Evolutionary conservation across 352 stramenopile species (phyloP), one percentile per base, ranked within the genome.

Genomic region (Phytophthora kernoviae): DNA sequence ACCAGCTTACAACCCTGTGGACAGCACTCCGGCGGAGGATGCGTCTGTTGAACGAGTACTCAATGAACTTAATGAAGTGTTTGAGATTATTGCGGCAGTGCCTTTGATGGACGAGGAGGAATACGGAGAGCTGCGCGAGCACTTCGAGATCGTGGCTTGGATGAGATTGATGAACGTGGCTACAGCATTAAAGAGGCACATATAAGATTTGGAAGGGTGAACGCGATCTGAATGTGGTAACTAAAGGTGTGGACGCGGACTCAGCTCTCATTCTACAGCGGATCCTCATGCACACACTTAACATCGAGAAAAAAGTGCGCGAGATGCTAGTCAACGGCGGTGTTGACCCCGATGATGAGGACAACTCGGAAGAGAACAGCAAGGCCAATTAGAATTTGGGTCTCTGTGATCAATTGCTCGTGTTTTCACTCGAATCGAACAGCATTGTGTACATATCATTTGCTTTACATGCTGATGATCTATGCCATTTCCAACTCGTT

Each of bases 221-320:
- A 56, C 77, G 78, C 14, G 76, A 92, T 49, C 40, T 88, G 37
- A 75, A 77, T 18, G 65, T 68, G 49, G 54, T 91, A 17, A 72
- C 61, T 4, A 49, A 63, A 4, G 79, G 79, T 26, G 54, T 87
- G 12, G 79, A 89, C 58, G 65, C 75, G 5, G 79, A 88, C 59
- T 90, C 79, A 41, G 78, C 77, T n/a, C 50, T 91, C 34, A 90
- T 90, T 47, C 60, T 91, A 5, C 82, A 91, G 64, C 79, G 79
- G 12, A 91, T 91, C 33, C 60, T 90, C 56, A 70, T 90, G 68
- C 82, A 91, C 51, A 82, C 82, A 34, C 55, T 79, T 17, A 73
- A 72, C 53, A 88, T 87, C 21, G 79, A 91, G 47, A 70, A 70
- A 42, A 88, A 88, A 65, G 68, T 91, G 48, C 63, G 57, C 22